These are phyloP conservation scores for Globisporangium radiosum DNA, from an alignment of 352 stramenopile genomes.

Conservation along the genomic window DNA sequence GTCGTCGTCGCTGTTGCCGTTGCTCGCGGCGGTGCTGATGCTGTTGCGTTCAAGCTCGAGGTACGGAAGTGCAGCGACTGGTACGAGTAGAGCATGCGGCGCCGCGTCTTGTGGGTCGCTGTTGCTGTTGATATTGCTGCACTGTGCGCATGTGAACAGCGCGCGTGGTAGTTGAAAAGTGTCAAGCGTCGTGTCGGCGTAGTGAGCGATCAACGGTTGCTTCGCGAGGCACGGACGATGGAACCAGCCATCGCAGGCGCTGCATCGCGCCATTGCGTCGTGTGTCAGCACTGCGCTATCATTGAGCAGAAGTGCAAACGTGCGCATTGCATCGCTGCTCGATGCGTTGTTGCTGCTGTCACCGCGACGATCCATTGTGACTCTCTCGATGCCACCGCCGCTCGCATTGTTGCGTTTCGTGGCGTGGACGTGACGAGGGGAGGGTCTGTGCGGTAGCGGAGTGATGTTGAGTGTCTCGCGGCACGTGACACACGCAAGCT, in stretches of 20 bases:
- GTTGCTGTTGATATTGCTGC: slow-evolving; percentile 2
- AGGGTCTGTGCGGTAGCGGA: not conserved
- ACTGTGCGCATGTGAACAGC: slow-evolving; percentile 19
- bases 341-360: not conserved
- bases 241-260: slow-evolving; percentile 34
- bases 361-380: not conserved
- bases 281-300: slow-evolving; percentile 1
- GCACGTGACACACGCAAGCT: slow-evolving; percentile 39
- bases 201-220: not conserved
- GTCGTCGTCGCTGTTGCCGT: slow-evolving; percentile 1
- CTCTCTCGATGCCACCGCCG: too few relatives aligned
- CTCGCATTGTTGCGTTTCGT: slow-evolving; percentile 1
- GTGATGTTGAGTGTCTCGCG: slow-evolving; percentile 15
- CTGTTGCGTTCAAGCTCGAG: slow-evolving; percentile 5
- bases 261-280: slow-evolving; percentile 20
- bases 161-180: too few relatives aligned
- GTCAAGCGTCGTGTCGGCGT: not conserved
- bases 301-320: not conserved
- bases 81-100: slow-evolving; percentile 26
- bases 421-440: not conserved
- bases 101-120: not conserved
- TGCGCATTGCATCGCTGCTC: too few relatives aligned
- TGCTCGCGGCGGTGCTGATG: slow-evolving; percentile 3
- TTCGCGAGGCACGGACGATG: slow-evolving; percentile 27
- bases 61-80: slow-evolving; percentile 20